Base-by-base conservation (phyloP, 305 asterid species). In the Andrographis paniculata region DNA sequence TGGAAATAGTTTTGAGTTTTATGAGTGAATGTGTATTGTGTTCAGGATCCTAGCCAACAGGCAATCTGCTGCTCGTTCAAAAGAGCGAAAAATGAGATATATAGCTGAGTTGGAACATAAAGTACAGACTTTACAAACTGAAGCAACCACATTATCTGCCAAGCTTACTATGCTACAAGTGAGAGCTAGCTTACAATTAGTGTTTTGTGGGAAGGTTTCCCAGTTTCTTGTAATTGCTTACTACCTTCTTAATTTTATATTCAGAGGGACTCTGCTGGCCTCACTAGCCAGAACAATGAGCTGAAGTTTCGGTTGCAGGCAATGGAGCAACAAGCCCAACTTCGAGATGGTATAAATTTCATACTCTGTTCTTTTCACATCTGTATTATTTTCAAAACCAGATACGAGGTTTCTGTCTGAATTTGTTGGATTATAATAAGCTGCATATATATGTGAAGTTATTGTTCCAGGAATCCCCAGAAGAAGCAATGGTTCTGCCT, bases 61-160 rank as follows among this genome's bases (percentile, higher is more conserved):
- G 22, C 96, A 91, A 48, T 86, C 94, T 60, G 98, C 98, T 66
- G 96, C 96, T 4, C 89, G 95, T 39, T 91, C 98, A 15, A 91
- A 91, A 50, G 96, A 91, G 73, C 67, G 98, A 36, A 91, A 85
- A 77, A 80, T 75, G 88, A 78, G 95, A 64, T 91, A 86, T 61
- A 86, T 83, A 54, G 73, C 89, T 1, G 98, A 91, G 68, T 48
- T 91, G 71, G 98, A 91, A 60, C 95, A 86, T 72, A 91, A 91
- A 69, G 96, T 86, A 35, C 96, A 80, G 59, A 91, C 94, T 6
- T 66, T 91, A 56, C 95, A 91, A 72, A 78, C 92, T 27, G 99
- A 91, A 69, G 99, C 99, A 11, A 82, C 99, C 49, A 83, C 98
- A 33, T 62, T 89, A 62, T 85, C 98, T 53, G 91, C 98, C 6